These are phyloP conservation scores for Cyclotella atomus DNA, from an alignment of 108 stramenopile species.

Conservation along the genomic window DNA sequence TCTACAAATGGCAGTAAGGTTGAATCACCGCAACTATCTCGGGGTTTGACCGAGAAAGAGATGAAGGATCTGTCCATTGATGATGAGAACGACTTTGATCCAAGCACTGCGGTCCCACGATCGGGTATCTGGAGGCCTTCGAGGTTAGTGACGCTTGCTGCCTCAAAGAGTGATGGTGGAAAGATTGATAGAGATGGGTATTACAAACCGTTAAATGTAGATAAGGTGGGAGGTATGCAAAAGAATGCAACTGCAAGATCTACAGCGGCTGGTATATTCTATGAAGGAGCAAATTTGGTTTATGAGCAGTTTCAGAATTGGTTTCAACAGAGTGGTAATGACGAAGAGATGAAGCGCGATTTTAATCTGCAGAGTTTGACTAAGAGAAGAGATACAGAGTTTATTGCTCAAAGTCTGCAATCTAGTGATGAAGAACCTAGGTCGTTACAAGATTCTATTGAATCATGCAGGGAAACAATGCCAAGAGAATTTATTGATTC, in stretches of 20 bases:
- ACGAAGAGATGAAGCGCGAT: slow-evolving; percentile 6
- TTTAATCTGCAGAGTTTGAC: slow-evolving; percentile 21
- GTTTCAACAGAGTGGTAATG: neutral
- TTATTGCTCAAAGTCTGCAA: neutral
- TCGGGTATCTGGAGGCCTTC: slow-evolving; percentile 40
- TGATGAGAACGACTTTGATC: slow-evolving; percentile 25
- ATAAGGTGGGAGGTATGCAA: neutral
- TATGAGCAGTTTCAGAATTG: neutral
- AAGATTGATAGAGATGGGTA: slow-evolving; percentile 36
- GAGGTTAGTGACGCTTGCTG: slow-evolving; percentile 22
- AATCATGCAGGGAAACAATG: too few relatives aligned
- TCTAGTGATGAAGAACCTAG: neutral
- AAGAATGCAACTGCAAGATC: neutral
- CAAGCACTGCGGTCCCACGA: slow-evolving; percentile 22
- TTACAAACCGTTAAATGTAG: slow-evolving; percentile 21
- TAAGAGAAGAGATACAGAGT: neutral
- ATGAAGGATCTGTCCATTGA: slow-evolving; percentile 6
- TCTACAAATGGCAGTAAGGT: neutral
- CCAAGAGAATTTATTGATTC: too few relatives aligned
- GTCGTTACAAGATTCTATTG: neutral
- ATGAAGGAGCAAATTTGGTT: slow-evolving; percentile 3
- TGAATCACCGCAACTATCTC: slow-evolving; percentile 1
- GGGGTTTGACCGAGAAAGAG: neutral
- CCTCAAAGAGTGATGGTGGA: slow-evolving; percentile 25
- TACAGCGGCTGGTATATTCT: slow-evolving; percentile 1